Evolutionary conservation across 2,329 filamentous ascomycete genomes (phyloP).

Genomic region (Alternaria triticina): DNA sequence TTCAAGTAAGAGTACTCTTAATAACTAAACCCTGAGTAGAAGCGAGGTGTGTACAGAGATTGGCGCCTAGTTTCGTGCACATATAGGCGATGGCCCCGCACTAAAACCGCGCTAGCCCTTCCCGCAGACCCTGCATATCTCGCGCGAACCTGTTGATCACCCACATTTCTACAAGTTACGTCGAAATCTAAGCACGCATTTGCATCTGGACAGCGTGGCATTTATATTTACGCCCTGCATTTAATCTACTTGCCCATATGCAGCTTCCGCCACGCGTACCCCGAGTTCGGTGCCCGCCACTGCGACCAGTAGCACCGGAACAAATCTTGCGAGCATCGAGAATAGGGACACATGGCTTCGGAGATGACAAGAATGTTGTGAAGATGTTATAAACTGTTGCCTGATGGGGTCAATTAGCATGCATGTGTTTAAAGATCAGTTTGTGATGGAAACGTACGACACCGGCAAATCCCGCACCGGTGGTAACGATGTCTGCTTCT

Average conservation of each 20-base stretch:
- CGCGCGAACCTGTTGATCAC: background rate
- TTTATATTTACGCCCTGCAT: background rate
- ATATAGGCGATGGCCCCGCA: background rate
- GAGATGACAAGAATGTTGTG: background rate
- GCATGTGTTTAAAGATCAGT: background rate
- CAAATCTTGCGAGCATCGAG: slow-evolving; percentile 59
- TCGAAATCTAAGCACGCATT: background rate
- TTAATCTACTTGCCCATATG: background rate
- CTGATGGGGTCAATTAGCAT: background rate
- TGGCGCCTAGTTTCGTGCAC: no score
- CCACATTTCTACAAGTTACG: background rate
- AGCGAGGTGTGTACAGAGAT: no score
- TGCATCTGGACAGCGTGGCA: background rate
- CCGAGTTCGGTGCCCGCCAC: slow-evolving; percentile 51
- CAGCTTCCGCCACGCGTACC: background rate
- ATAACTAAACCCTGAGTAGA: no score
- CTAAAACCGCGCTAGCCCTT: background rate
- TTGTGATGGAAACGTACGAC: background rate
- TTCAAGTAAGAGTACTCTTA: no score
- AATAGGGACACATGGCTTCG: background rate
- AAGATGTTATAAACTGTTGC: slow-evolving; percentile 1
- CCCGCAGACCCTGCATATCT: background rate
- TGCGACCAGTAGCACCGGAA: slow-evolving; percentile 61
- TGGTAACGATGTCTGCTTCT: slow-evolving; percentile 54
- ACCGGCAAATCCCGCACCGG: slow-evolving; percentile 62